These are phyloP conservation scores for Wilcoxina mikolae DNA, from an alignment of 495 filamentous ascomycete genomes.

Conservation along the genomic window DNA sequence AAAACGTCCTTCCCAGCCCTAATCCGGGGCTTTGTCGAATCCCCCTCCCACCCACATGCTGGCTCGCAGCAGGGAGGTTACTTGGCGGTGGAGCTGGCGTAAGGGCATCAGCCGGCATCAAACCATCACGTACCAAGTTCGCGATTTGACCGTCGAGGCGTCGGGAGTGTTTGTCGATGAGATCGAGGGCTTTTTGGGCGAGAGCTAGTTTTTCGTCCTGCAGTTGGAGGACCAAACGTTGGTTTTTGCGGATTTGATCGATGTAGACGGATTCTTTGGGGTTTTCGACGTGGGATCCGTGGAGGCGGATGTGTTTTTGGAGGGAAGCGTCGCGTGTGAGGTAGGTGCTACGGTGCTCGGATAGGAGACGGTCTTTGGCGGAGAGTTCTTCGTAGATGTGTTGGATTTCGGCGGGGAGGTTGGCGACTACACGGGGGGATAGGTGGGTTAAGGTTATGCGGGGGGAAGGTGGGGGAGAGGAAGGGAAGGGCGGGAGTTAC, in stretches of 20 bases:
- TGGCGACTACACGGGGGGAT: conserved; percentile 43
- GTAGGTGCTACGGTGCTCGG: conserved; percentile 58
- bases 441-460: conserved; percentile 9
- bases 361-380: conserved; percentile 69
- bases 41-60: background rate
- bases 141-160: conserved; percentile 78
- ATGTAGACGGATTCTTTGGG: conserved; percentile 69
- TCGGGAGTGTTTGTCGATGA: conserved; percentile 80
- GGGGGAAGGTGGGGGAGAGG: background rate
- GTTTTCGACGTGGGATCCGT: conserved; percentile 67
- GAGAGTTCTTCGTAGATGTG: conserved; percentile 90
- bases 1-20: background rate
- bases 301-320: conserved; percentile 77
- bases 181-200: conserved; percentile 56
- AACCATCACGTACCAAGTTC: conserved; percentile 60
- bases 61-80: conserved; percentile 24
- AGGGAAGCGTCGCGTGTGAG: conserved; percentile 63
- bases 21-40: background rate
- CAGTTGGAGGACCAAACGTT: conserved; percentile 52
- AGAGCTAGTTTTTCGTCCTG: conserved; percentile 79
- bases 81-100: conserved; percentile 56
- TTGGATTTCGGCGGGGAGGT: conserved; percentile 78
- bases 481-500: conserved; percentile 5
- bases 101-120: conserved; percentile 59
- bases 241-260: conserved; percentile 55